Base-by-base conservation (phyloP, 1,139 yeast species). In the Debaryomyces sp. region DNA sequence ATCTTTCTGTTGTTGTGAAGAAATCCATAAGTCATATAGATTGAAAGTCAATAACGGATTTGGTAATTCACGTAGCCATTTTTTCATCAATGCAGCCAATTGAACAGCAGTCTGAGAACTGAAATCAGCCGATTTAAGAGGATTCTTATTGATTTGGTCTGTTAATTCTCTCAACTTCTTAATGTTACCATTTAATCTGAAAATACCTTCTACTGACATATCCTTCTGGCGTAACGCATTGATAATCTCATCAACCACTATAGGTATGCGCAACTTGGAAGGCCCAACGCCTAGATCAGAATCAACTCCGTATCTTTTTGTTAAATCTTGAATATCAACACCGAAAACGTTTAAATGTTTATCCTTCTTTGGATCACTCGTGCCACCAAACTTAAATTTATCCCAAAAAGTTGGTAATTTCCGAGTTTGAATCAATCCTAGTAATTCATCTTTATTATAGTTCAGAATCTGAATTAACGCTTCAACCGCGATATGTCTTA, bases 191-290 rank as follows among this genome's bases (percentile, higher is more conserved):
- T 95, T 95, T 63, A 92, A 88, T 60, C 99, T 81, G 75, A 95
- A 95, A 8, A 95, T 88, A 50, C 99, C 99, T 68, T 94, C 99
- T 18, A 91, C 94, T 3, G 97, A 89, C 89, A 95, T 86, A 70
- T 94, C 98, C 75, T 89, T 90, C 50, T 89, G 96, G 50, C 89
- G 81, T 73, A 95, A 81, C 1, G 96, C 89, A 43, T 82, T 81
- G 41, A 95, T 82, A 15, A 92, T 74, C 60, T 94, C 98, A 61
- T 94, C 98, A 46, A 95, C 78, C 41, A 95, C 77, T 45, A 89
- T 81, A 0, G 99, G 99, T 40, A 95, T 88, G 38, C 86, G 78
- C 41, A 94, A 77, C 58, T 84, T 85, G 0, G 85, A 73, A 0
- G 96, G 94, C 0, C 97, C 97, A 36, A 89, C 89, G 3, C 97